Conservation (phyloP, 2,329 filamentous ascomycete genomes). For the Aureobasidium sp. region DNA sequence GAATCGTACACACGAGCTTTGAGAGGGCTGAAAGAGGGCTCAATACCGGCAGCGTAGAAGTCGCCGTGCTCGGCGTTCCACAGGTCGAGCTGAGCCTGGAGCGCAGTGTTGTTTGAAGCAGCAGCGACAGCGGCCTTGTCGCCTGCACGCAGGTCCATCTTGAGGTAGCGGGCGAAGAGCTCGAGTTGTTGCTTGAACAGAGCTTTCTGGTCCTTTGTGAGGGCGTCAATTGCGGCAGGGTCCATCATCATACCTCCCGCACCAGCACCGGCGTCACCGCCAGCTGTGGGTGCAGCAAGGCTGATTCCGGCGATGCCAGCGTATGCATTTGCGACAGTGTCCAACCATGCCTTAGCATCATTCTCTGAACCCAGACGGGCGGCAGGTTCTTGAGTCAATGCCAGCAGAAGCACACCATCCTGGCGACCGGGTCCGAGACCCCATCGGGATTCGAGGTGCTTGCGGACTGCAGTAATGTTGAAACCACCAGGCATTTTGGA, state of each 20-base stretch:
- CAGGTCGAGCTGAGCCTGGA: conserved; percentile 88
- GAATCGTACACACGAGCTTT: conserved; percentile 97
- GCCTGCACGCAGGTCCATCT: conserved; percentile 92
- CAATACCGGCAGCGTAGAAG: conserved; percentile 89
- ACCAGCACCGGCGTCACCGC: conserved; percentile 64
- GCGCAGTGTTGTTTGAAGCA: conserved; percentile 75
- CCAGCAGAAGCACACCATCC: conserved; percentile 81
- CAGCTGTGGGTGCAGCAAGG: conserved; percentile 64
- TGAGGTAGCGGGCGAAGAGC: conserved; percentile 88
- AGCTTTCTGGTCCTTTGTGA: conserved; percentile 92
- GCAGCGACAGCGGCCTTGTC: conserved; percentile 86
- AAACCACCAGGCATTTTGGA: conserved; percentile 99
- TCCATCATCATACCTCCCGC: conserved; percentile 99
- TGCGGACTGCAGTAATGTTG: conserved; percentile 93
- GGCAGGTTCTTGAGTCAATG: conserved; percentile 86
- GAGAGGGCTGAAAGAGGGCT: conserved; percentile 84
- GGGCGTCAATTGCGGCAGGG: conserved; percentile 87
- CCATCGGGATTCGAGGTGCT: conserved; percentile 93
- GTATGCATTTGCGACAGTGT: conserved; percentile 84
- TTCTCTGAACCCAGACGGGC: conserved; percentile 80
- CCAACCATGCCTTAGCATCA: conserved; percentile 88
- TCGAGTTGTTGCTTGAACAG: conserved; percentile 98
- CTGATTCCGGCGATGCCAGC: conserved; percentile 76
- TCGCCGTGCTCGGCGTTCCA: conserved; percentile 96
- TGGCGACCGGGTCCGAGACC: conserved; percentile 80